Base-by-base conservation (phyloP, 2,329 filamentous ascomycete genomes). In the Hirsutella minnesotensis region DNA sequence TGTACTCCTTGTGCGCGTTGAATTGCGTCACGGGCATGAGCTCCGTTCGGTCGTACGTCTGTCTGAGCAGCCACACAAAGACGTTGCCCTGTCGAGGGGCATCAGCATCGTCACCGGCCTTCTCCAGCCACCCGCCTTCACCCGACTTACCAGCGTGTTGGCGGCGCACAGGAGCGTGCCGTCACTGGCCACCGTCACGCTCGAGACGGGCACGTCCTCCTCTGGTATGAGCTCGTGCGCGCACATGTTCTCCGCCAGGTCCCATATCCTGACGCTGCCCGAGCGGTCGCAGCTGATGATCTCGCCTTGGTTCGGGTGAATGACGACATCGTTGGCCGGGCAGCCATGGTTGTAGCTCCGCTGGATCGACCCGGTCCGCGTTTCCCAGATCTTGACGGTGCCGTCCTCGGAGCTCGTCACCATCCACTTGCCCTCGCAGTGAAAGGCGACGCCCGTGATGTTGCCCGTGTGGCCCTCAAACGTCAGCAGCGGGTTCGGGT, bases 391-490 rank as follows among this genome's bases (percentile, higher is more conserved):
- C 71, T 94, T 94, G 57, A 95, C 89, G 1, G 87, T 94, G 54
- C 89, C 86, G 58, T 98, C 92, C 64, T 98, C 92, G 38, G 86
- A 94, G 62, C 85, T 94, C 9, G 92, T 98, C 16, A 96, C 92
- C 86, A 98, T 95, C 92, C 92, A 98, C 67, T 98, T 98, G 10
- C 90, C 89, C 64, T 98, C 92, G 61, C 90, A 96, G 63, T 98
- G 92, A 61, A 98, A 98, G 10, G 89, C 89, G 38, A 98, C 86
- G 36, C 92, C 92, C 0, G 92, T 98, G 59, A 98, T 83, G 57
- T 98, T 98, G 51, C 82, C 87, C 12, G 86, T 92, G 66, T 98
- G 92, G 35, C 92, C 92, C 60, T 96, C 90, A 56, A 98, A 96
- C 18, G 84, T 89, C 56, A 96, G 78, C 20, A 96, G 74, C 1